Conservation (phyloP, 1,139 yeast genomes). For the Geotrichum klebahnii region DNA sequence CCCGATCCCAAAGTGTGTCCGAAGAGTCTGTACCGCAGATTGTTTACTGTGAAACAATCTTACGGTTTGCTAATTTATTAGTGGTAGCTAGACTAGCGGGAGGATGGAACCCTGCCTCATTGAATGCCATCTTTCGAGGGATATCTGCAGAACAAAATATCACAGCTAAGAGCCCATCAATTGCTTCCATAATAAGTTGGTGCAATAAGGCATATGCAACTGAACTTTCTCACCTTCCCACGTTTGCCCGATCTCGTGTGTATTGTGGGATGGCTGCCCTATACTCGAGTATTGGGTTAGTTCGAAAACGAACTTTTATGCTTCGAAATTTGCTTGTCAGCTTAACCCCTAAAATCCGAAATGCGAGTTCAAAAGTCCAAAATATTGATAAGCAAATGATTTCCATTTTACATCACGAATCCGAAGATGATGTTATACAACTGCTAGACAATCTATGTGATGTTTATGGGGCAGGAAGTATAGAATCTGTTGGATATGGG, state of each 20-base stretch:
- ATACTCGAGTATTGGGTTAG: slow-evolving; percentile 58
- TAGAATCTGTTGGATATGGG: slow-evolving; percentile 36
- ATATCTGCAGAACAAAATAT: slow-evolving; percentile 29
- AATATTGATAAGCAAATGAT: slow-evolving; percentile 14
- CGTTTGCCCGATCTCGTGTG: slow-evolving; percentile 42
- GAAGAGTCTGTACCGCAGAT: slow-evolving; percentile 81
- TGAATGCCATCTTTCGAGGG: slow-evolving; percentile 44
- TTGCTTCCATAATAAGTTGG: slow-evolving; percentile 37
- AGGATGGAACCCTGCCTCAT: slow-evolving; percentile 45
- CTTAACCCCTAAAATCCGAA: slow-evolving; percentile 46
- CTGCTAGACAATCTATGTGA: slow-evolving; percentile 35
- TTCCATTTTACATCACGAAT: slow-evolving; percentile 23
- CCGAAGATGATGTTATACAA: slow-evolving; percentile 27
- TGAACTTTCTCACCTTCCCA: slow-evolving; percentile 45
- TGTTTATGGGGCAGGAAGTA: slow-evolving; percentile 35
- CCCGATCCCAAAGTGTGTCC: slow-evolving; percentile 53
- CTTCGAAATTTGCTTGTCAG: slow-evolving; percentile 57
- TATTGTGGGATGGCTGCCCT: slow-evolving; percentile 64
- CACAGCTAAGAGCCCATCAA: slow-evolving; percentile 30
- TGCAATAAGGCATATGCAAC: slow-evolving; percentile 47
- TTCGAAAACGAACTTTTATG: slow-evolving; percentile 66
- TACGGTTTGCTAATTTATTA: slow-evolving; percentile 63
- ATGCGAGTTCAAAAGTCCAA: slow-evolving; percentile 24
- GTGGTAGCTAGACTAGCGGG: slow-evolving; percentile 52
- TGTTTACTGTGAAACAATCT: slow-evolving; percentile 67